Evolutionary conservation across 1,139 yeast species (phyloP).

Genomic region (Saccharomyces hybrid): DNA sequence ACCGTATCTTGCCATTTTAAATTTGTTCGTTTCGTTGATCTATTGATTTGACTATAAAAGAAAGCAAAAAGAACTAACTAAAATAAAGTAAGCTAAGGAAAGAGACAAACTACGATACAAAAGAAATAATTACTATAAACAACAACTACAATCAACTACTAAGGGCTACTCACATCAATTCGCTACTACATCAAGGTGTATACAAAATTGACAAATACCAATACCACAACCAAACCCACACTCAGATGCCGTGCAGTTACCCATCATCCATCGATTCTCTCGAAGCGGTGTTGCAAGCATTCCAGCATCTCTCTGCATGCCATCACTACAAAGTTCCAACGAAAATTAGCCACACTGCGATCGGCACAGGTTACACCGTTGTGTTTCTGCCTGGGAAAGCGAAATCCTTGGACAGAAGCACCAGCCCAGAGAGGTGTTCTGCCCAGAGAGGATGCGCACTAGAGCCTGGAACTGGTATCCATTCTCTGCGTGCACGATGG

Average conservation of each 20-base stretch:
- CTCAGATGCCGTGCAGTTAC: neutral
- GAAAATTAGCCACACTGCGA: neutral
- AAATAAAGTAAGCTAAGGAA: neutral
- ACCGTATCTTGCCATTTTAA: conserved; percentile 86
- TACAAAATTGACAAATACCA: neutral
- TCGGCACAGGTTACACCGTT: neutral
- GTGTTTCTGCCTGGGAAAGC: neutral
- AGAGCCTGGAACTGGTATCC: neutral
- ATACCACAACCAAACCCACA: neutral
- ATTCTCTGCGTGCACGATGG: neutral
- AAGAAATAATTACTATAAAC: neutral
- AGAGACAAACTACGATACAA: neutral
- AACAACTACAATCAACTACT: neutral
- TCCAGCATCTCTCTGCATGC: neutral
- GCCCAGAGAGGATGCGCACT: neutral
- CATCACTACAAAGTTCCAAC: neutral
- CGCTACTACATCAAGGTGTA: neutral
- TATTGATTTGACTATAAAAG: neutral
- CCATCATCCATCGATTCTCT: neutral
- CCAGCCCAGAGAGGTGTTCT: neutral
- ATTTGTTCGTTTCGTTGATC: conserved; percentile 5
- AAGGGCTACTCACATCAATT: neutral
- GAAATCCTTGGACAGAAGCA: neutral
- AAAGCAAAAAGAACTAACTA: neutral
- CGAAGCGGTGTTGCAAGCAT: neutral